These are phyloP conservation scores for Sporothrix humicola DNA, from an alignment of 2,329 filamentous ascomycete species.

Conservation along the genomic window DNA sequence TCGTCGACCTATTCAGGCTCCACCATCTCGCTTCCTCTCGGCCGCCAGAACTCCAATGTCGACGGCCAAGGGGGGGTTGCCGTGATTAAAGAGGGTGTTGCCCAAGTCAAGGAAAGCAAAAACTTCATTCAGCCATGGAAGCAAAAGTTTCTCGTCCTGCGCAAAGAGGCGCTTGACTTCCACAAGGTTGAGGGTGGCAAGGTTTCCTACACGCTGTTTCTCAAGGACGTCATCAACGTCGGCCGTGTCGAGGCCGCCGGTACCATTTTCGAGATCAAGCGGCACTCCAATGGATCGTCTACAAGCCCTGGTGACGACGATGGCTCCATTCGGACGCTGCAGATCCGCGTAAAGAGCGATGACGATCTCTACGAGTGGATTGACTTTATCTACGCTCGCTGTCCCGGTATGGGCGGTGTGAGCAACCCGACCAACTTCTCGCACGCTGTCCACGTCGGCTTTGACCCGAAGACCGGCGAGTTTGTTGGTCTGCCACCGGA, in stretches of 20 bases:
- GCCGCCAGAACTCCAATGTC: slow-evolving; percentile 63
- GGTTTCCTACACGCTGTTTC: slow-evolving; percentile 79
- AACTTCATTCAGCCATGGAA: slow-evolving; percentile 86
- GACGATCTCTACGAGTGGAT: slow-evolving; percentile 99
- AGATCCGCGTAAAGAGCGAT: slow-evolving; percentile 92
- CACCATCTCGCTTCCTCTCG: slow-evolving; percentile 73
- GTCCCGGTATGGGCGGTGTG: slow-evolving; percentile 95
- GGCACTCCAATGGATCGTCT: slow-evolving; percentile 70
- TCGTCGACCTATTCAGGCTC: slow-evolving; percentile 70
- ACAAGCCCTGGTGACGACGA: slow-evolving; percentile 79
- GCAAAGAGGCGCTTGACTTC: slow-evolving; percentile 93
- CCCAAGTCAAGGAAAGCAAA: slow-evolving; percentile 88
- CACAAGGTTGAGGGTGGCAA: slow-evolving; percentile 90
- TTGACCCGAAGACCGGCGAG: slow-evolving; percentile 91
- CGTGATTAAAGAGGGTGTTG: slow-evolving; percentile 81
- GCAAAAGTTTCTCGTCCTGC: slow-evolving; percentile 87
- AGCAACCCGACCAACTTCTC: slow-evolving; percentile 99
- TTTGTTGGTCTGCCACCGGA: slow-evolving; percentile 94
- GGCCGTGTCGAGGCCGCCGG: slow-evolving; percentile 89
- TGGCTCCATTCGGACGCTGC: slow-evolving; percentile 78
- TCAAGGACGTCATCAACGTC: slow-evolving; percentile 89
- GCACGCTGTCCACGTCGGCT: slow-evolving; percentile 95
- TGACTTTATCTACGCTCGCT: slow-evolving; percentile 95
- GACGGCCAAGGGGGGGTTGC: slow-evolving; percentile 71
- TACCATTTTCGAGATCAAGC: slow-evolving; percentile 92